Percentiles rank a stretch among this genome's conserved stretches.
These are phyloP conservation scores for Saussurea involucrata DNA, from an alignment of 129 eudicot species.

Conservation along the genomic window DNA sequence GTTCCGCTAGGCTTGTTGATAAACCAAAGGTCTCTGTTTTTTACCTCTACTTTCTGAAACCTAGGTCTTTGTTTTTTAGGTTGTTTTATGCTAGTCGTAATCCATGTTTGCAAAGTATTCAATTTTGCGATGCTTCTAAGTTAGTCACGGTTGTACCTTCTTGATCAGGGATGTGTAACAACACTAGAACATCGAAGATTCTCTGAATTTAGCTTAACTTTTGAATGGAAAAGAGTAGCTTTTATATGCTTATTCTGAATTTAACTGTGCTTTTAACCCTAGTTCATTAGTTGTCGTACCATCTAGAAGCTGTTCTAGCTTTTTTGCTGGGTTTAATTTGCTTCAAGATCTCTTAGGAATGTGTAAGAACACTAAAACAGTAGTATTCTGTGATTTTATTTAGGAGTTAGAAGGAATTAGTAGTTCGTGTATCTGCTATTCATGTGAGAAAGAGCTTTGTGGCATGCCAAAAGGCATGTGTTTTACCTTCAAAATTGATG, in stretches of 20 bases:
- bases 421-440: not conserved
- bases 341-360: not conserved
- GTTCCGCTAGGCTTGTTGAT: constrained; percentile 24
- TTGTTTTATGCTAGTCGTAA: not conserved
- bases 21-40: constrained; percentile 29
- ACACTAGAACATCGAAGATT: not conserved
- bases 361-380: not conserved
- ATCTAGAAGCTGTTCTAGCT: not conserved
- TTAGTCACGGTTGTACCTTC: not conserved
- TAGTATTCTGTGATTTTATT: not conserved
- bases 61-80: not conserved
- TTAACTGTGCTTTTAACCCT: not conserved
- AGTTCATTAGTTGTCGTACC: constrained; percentile 4
- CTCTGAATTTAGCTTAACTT: not conserved
- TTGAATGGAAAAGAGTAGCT: not conserved
- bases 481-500: not conserved
- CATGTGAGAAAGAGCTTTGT: not conserved
- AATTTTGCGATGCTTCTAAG: not conserved
- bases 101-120: not conserved
- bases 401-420: not conserved
- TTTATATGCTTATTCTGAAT: not conserved
- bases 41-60: constrained; percentile 9
- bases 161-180: not conserved
- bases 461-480: not conserved
- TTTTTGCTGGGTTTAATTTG: not conserved